Base-by-base conservation (phyloP, 768 basidiomycete genomes). In the Pleurotus tuber-regium region DNA sequence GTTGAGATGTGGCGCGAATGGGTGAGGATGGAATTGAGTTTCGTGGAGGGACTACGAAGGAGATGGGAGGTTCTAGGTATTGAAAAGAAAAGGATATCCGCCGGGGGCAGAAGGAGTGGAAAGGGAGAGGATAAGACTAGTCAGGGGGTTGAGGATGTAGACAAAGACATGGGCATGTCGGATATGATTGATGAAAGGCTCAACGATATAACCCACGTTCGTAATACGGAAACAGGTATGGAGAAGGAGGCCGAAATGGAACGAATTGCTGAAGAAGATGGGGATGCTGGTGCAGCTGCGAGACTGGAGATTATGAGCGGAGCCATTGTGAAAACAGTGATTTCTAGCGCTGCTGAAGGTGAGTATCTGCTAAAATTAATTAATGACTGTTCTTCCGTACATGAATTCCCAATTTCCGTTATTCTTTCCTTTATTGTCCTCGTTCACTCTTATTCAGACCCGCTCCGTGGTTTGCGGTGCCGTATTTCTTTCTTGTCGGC, bases 1-100 rank as follows among this genome's bases (percentile, higher is more conserved):
- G 66, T 79, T 26, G 83, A 86, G 51, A 73, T 98, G 67, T 98
- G 94, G 94, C 75, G 75, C 18, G 93, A 95, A 66, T 96, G 94
- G 63, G 83, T 92, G 56, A 84, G 84, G 63, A 91, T 97, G 82
- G 94, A 98, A 65, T 69, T 95, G 4, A 84, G 84, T 2, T 96
- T 91, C 66, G 73, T 92, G 6, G 92, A 96, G 70, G 81, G 80
- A 11, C 69, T 95, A 42, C 73, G 89, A 31, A 71, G 89, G 56
- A 75, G 93, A 46, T 93, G 91, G 92, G 82, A 75, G 39, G 72
- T 90, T 6, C 72, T 96, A 16, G 93, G 92, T 6, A 85, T 95
- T 46, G 50, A 57, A 18, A 63, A 70, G 43, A 63, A 56, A 12
- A 70, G 69, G 39, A 47, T 47, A 21, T 31, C 28, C 4, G 23